A percentile compares a stretch with the other conserved stretches of the same genome.
Conservation (phyloP, 352 stramenopile species). For the Phytopythium kandeliae region DNA sequence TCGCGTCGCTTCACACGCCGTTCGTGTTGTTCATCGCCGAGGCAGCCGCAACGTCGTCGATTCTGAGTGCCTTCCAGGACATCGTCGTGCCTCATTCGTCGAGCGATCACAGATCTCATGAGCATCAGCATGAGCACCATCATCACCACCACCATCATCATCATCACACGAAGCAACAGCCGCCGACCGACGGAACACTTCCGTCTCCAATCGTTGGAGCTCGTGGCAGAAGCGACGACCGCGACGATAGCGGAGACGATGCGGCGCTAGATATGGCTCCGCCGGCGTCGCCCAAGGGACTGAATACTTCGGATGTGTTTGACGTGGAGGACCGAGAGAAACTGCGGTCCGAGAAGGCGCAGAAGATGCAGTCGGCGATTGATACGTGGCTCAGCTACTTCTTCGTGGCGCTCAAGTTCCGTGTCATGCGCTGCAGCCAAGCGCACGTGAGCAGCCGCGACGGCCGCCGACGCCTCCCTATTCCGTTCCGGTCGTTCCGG, state of each 20-base stretch:
- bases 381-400: slow-evolving; percentile 75
- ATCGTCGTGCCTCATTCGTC: slow-evolving; percentile 33
- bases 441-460: slow-evolving; percentile 33
- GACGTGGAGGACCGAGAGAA: slow-evolving; percentile 83
- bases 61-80: slow-evolving; percentile 71
- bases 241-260: too few relatives aligned
- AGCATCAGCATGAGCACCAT: slow-evolving; percentile 1
- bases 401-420: slow-evolving; percentile 59
- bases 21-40: slow-evolving; percentile 77
- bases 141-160: neutral
- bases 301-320: slow-evolving; percentile 53
- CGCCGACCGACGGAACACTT: too few relatives aligned
- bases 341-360: slow-evolving; percentile 60
- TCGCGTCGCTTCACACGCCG: slow-evolving; percentile 78
- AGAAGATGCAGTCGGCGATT: slow-evolving; percentile 51
- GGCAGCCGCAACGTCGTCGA: slow-evolving; percentile 59
- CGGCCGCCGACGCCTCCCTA: slow-evolving; percentile 27
- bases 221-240: too few relatives aligned
- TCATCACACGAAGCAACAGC: too few relatives aligned
- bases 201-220: too few relatives aligned
- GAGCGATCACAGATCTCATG: neutral
- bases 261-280: too few relatives aligned
- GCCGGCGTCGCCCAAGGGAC: slow-evolving; percentile 22
- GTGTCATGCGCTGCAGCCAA: slow-evolving; percentile 38
- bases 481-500: slow-evolving; percentile 74